Base-by-base conservation (phyloP, 2,329 filamentous ascomycete species). In the Bipolaris bicolor region DNA sequence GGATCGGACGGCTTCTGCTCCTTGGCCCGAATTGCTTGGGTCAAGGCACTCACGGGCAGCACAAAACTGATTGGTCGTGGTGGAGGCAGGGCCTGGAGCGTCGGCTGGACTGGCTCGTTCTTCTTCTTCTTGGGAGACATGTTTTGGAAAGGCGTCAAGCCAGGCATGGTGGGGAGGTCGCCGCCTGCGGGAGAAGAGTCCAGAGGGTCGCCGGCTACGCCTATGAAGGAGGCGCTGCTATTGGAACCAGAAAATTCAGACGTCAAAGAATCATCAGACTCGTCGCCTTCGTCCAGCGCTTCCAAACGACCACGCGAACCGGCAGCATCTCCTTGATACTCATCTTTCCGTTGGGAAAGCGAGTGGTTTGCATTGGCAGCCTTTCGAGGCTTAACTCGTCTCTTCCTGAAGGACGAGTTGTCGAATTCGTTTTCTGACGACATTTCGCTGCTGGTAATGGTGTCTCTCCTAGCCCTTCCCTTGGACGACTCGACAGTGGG, bases 361-460 rank as follows among this genome's bases (percentile, higher is more conserved):
- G 85, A 71, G 66, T 82, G 83, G 54, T 80, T 80, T 11, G 67
- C 63, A 67, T 81, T 83, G 22, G 85, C 81, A 7, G 84, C 85
- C 34, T 86, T 83, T 44, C 84, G 82, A 1, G 86, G 82, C 2
- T 84, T 85, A 58, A 89, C 85, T 46, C 86, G 81, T 57, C 88
- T 85, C 64, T 83, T 83, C 62, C 88, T 86, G 68, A 87, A 90
- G 1, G 83, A 83, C 0, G 86, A 84, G 0, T 86, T 83, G 65
- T 91, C 90, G 44, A 90, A 83, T 67, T 94, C 90, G 66, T 91
- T 92, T 61, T 94, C 90, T 0, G 90, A 93, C 0, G 90, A 93
- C 66, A 94, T 86, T 65, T 94, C 90, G 68, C 90, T 92, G 76
- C 90, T 92, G 1, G 90, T 93, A 45, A 90, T 88, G 0, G 90